Evolutionary conservation across 1,284 basidiomycete species (phyloP).

Genomic region (Ustilago crameri): DNA sequence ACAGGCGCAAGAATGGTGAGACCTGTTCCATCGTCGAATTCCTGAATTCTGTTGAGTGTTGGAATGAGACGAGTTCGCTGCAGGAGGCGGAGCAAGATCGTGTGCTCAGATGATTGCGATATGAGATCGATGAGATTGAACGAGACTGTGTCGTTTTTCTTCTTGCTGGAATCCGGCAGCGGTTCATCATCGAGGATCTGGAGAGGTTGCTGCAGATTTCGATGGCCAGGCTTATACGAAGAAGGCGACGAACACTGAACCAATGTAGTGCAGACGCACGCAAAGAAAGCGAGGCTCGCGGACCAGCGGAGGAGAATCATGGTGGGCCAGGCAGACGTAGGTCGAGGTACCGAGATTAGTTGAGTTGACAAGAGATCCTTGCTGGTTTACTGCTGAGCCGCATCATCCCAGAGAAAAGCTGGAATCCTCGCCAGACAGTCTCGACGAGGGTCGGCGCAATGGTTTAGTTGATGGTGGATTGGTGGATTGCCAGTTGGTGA

Average conservation of each 20-base stretch:
- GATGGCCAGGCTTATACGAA: neutral
- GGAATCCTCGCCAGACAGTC: too few relatives aligned
- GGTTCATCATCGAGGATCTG: conserved; percentile 11
- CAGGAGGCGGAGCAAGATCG: conserved; percentile 80
- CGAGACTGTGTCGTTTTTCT: conserved; percentile 22
- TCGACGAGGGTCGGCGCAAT: neutral
- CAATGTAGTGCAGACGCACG: conserved; percentile 1
- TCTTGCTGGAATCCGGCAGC: conserved; percentile 8
- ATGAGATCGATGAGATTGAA: conserved; percentile 82
- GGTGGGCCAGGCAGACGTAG: neutral
- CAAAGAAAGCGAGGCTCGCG: conserved; percentile 8
- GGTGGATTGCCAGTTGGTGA: neutral
- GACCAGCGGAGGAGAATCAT: conserved; percentile 11
- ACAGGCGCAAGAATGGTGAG: conserved; percentile 94
- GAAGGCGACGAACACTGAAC: conserved; percentile 1
- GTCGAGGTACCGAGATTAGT: neutral
- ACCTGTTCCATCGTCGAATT: conserved; percentile 70
- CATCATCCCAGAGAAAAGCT: conserved; percentile 4
- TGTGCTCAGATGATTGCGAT: conserved; percentile 79
- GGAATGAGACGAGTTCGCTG: conserved; percentile 90
- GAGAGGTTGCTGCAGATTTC: conserved; percentile 17
- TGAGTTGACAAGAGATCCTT: neutral
- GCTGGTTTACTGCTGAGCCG: neutral
- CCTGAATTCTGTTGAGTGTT: conserved; percentile 81
- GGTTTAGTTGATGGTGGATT: neutral